phyloP scores from a whole-genome alignment of 2,329 filamentous ascomycete species.

The Macrophomina phaseolina region DNA sequence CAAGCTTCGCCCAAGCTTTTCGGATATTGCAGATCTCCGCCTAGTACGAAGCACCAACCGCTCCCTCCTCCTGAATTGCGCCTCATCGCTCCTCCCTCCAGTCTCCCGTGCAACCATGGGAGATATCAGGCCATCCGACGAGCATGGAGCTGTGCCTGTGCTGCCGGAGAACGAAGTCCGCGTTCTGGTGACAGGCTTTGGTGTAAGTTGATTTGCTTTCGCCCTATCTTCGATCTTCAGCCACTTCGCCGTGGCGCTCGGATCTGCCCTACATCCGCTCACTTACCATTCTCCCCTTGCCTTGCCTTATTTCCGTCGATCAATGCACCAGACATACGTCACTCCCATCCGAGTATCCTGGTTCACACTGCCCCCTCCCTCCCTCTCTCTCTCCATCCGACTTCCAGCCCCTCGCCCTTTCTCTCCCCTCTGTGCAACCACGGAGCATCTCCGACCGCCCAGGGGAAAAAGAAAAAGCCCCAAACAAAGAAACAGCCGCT shows the following conservation, averaged over 20 bases:
- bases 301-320: neutral
- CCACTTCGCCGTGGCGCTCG: neutral
- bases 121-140: slow-evolving; percentile 9
- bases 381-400: too few species aligned
- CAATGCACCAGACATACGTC: neutral
- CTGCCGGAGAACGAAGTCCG: slow-evolving; percentile 36
- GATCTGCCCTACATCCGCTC: neutral
- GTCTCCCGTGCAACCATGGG: slow-evolving; percentile 7
- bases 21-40: slow-evolving; percentile 9
- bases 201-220: slow-evolving; percentile 38
- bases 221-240: slow-evolving; percentile 9
- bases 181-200: slow-evolving; percentile 56
- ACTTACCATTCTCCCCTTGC: neutral
- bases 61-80: neutral
- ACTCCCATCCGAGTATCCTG: neutral
- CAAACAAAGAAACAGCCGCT: neutral
- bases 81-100: neutral
- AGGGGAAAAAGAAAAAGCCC: neutral
- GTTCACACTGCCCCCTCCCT: too few species aligned
- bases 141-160: too few species aligned
- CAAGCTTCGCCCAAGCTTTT: slow-evolving; percentile 22
- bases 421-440: too few species aligned
- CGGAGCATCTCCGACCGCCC: too few species aligned
- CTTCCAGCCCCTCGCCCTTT: too few species aligned
- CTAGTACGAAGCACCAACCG: slow-evolving; percentile 6